Conservation (phyloP, 2,329 filamentous ascomycete species). For the Gnomoniopsis sp. region DNA sequence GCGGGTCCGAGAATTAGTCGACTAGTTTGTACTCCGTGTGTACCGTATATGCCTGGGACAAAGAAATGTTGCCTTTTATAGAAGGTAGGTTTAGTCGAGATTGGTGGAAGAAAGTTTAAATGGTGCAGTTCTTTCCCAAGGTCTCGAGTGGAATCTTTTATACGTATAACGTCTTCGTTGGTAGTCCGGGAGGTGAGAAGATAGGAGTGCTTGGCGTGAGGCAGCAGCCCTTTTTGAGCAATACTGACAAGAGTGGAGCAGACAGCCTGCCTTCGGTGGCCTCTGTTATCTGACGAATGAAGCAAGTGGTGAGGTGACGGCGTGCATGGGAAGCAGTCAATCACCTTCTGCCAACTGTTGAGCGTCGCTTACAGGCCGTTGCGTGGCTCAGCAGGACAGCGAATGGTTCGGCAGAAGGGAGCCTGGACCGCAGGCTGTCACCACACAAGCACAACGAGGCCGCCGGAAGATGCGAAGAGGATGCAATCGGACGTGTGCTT, state of each 20-base stretch:
- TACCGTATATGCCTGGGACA: background rate
- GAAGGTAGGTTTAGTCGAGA: no score
- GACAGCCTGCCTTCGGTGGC: background rate
- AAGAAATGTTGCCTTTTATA: background rate
- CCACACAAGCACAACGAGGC: background rate
- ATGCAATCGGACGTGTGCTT: background rate
- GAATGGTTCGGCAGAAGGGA: background rate
- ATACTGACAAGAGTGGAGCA: no score
- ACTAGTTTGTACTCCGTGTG: background rate
- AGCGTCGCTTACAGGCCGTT: background rate
- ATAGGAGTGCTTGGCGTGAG: no score
- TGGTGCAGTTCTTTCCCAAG: no score
- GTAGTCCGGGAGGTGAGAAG: background rate
- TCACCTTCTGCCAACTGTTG: background rate
- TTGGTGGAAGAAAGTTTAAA: no score
- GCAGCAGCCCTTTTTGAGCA: no score
- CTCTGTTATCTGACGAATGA: background rate
- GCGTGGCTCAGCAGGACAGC: background rate
- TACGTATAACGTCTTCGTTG: no score
- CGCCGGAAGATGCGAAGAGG: background rate
- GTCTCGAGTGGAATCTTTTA: no score
- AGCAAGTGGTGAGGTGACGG: background rate
- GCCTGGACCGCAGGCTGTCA: background rate
- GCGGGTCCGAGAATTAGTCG: background rate
- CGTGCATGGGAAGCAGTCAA: background rate